Conservation (phyloP, 306 rosid species). For the Quercus bicolor region DNA sequence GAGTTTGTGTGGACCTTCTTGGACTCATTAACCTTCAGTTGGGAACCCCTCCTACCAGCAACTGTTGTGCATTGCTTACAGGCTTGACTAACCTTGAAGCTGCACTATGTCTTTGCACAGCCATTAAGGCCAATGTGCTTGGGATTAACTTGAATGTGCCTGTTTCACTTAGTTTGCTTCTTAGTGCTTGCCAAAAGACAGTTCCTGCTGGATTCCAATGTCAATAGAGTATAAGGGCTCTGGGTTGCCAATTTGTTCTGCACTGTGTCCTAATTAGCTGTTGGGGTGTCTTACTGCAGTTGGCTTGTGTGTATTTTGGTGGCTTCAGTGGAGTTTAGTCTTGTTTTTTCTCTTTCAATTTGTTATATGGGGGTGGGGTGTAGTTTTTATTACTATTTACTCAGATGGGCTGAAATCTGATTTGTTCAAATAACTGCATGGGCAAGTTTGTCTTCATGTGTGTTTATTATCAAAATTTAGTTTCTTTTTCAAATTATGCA, state of each 20-base stretch:
- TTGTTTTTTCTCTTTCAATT: not conserved
- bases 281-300: not conserved
- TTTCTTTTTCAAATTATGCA: not conserved
- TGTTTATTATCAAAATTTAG: not conserved
- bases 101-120: constrained; percentile 80
- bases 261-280: not conserved
- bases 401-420: not conserved
- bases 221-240: not conserved
- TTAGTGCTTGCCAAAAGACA: constrained; percentile 76
- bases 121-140: constrained; percentile 66
- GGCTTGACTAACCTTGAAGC: constrained; percentile 69
- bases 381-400: not conserved
- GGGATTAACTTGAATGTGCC: constrained; percentile 71
- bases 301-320: not conserved
- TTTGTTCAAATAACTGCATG: not conserved
- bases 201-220: constrained; percentile 71
- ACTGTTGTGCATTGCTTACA: constrained; percentile 59
- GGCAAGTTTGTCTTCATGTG: constrained; percentile 32
- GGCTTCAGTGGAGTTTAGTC: not conserved
- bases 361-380: not conserved
- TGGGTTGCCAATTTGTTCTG: not conserved
- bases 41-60: constrained; percentile 50
- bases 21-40: constrained; percentile 37
- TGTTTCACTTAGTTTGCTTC: constrained; percentile 41
- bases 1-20: constrained; percentile 56